These are phyloP conservation scores for Ochromonas danica DNA, from an alignment of 108 stramenopile species.

Conservation along the genomic window DNA sequence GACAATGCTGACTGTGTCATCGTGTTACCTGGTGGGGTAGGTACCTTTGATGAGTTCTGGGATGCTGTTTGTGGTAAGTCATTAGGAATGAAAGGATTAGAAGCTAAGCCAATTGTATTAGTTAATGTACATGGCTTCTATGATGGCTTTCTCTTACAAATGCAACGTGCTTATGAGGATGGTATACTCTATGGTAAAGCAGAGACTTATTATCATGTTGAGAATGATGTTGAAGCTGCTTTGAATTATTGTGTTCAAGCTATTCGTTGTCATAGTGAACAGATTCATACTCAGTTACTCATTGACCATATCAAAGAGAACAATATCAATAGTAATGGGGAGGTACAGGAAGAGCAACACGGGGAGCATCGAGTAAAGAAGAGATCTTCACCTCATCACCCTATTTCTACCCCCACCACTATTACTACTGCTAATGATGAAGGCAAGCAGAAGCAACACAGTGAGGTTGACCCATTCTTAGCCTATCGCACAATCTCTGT, in stretches of 20 bases:
- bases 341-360: too few species aligned
- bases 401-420: too few species aligned
- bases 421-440: too few species aligned
- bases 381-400: too few species aligned
- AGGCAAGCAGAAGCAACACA: too few species aligned
- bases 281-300: too few species aligned
- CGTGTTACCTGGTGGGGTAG: constrained; percentile 32
- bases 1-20: constrained; percentile 27
- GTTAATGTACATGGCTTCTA: constrained; percentile 21
- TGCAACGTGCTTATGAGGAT: not conserved
- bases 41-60: constrained; percentile 36
- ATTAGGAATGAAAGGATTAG: constrained; percentile 25
- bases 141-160: constrained; percentile 19
- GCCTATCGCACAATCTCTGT: too few species aligned
- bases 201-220: constrained; percentile 22
- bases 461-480: too few species aligned
- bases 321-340: too few species aligned
- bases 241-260: constrained; percentile 6
- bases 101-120: not conserved
- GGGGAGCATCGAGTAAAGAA: too few species aligned
- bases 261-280: too few species aligned
- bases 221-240: not conserved
- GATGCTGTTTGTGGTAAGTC: constrained; percentile 1
- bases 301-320: too few species aligned
- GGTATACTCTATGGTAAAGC: constrained; percentile 23